Percentiles rank a stretch among this genome's conserved stretches.
These are phyloP conservation scores for Falciphora oryzae DNA, from an alignment of 2,329 filamentous ascomycete species.

Conservation along the genomic window DNA sequence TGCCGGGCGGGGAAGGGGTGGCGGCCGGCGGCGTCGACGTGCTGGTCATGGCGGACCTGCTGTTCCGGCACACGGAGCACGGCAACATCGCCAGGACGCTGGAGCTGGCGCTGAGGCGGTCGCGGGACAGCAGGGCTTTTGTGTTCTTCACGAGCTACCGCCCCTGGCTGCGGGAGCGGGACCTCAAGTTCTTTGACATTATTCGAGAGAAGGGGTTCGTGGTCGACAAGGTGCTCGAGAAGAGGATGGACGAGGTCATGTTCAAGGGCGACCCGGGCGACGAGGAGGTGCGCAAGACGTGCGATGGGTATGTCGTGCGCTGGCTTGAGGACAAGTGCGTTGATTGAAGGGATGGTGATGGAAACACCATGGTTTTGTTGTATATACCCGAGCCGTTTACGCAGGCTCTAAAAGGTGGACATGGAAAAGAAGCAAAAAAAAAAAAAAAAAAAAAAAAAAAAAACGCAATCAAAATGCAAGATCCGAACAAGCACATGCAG, in stretches of 20 bases:
- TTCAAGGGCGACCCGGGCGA: constrained; percentile 88
- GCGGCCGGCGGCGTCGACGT: constrained; percentile 60
- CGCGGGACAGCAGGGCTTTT: constrained; percentile 56
- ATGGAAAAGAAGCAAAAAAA: too few relatives aligned
- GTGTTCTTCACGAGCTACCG: constrained; percentile 95
- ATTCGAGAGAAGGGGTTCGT: constrained; percentile 64
- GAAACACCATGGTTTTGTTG: too few relatives aligned
- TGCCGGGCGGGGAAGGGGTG: constrained; percentile 31
- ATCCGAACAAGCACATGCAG: not conserved
- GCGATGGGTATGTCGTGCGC: constrained; percentile 68
- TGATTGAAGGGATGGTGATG: not conserved
- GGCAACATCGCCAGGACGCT: constrained; percentile 69
- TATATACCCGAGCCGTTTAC: too few relatives aligned
- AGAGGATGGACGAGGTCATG: constrained; percentile 77
- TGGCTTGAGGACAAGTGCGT: constrained; percentile 44
- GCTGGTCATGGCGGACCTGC: constrained; percentile 77
- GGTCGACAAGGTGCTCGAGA: constrained; percentile 76
- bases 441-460: too few relatives aligned
- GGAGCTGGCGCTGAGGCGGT: constrained; percentile 55
- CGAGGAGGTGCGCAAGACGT: constrained; percentile 72
- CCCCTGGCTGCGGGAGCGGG: constrained; percentile 81
- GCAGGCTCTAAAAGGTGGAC: too few relatives aligned
- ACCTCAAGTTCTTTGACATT: constrained; percentile 79
- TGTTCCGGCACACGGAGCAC: constrained; percentile 91
- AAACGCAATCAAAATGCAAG: not conserved